A percentile compares a stretch with the other conserved stretches of the same genome.
phyloP scores from a whole-genome alignment of 2,329 filamentous ascomycete species.

The Tolypocladium sp. region DNA sequence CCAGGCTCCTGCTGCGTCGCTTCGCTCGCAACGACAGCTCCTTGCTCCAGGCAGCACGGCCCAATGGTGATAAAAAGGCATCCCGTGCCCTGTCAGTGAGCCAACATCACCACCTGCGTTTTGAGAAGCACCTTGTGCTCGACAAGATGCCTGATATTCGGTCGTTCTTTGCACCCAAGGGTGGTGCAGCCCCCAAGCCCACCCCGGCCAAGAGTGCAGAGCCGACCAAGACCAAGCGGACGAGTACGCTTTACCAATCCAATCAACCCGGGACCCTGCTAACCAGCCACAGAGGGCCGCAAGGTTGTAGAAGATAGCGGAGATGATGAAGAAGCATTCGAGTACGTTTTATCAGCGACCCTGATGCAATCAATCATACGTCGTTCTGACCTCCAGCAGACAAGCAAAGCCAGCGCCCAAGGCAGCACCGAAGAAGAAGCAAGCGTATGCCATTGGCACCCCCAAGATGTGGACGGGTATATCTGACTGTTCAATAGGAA shows the following conservation, averaged over 20 bases:
- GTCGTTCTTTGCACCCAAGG: constrained; percentile 79
- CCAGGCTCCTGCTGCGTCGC: constrained; percentile 15
- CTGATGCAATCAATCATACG: neutral
- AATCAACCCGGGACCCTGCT: constrained; percentile 5
- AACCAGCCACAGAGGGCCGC: constrained; percentile 35
- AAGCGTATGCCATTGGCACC: constrained; percentile 27
- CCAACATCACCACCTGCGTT: too few relatives aligned
- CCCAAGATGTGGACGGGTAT: too few relatives aligned
- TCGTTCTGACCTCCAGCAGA: constrained; percentile 12
- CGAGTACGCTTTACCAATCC: constrained; percentile 25
- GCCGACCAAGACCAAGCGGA: constrained; percentile 32
- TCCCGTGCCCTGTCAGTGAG: neutral
- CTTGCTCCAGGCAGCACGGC: constrained; percentile 11
- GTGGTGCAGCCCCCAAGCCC: constrained; percentile 43
- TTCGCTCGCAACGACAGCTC: constrained; percentile 3
- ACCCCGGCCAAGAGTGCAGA: constrained; percentile 35
- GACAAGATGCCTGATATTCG: constrained; percentile 77
- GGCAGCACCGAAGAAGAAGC: constrained; percentile 44
- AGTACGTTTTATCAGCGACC: neutral
- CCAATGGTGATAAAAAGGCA: constrained; percentile 13
- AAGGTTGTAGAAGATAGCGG: constrained; percentile 76
- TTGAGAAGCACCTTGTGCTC: neutral
- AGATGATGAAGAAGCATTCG: constrained; percentile 56
- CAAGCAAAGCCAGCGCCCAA: constrained; percentile 46
- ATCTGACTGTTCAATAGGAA: constrained; percentile 15